Percentiles rank a stretch among this genome's conserved stretches.
These are phyloP conservation scores for Hypoxylon subgilvum DNA, from an alignment of 495 filamentous ascomycete genomes.

Conservation along the genomic window DNA sequence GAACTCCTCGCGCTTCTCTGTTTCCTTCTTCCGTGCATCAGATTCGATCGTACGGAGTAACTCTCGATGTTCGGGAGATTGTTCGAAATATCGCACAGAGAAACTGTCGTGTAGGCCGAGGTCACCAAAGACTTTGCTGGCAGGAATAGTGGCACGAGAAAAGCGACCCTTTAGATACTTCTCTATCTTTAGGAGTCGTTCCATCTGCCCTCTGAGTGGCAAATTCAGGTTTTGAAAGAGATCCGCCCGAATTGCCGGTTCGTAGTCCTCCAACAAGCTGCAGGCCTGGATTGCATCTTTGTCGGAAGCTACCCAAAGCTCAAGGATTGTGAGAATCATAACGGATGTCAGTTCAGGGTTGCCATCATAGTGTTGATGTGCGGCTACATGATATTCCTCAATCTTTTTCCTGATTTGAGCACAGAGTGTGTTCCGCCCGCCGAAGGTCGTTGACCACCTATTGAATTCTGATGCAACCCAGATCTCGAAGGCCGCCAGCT, in stretches of 20 bases:
- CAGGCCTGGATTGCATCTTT: slow-evolving; percentile 49
- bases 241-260: slow-evolving; percentile 50
- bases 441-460: neutral
- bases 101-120: slow-evolving; percentile 49
- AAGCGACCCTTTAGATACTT: slow-evolving; percentile 52
- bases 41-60: slow-evolving; percentile 49
- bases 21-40: slow-evolving; percentile 39
- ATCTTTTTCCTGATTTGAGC: slow-evolving; percentile 25
- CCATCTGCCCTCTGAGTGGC: slow-evolving; percentile 56
- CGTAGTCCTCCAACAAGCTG: slow-evolving; percentile 57
- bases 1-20: slow-evolving; percentile 55
- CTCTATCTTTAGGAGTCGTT: slow-evolving; percentile 56
- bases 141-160: slow-evolving; percentile 19
- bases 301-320: slow-evolving; percentile 70
- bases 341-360: slow-evolving; percentile 61
- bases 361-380: slow-evolving; percentile 39
- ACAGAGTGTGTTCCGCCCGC: neutral
- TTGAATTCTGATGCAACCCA: slow-evolving; percentile 31
- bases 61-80: slow-evolving; percentile 51
- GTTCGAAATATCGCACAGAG: slow-evolving; percentile 59
- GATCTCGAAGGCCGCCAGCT: slow-evolving; percentile 3
- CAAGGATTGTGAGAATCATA: slow-evolving; percentile 65
- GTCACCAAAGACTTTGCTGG: slow-evolving; percentile 42
- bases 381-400: slow-evolving; percentile 31
- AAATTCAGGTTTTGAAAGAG: slow-evolving; percentile 60